Evolutionary conservation across 2,329 filamentous ascomycete genomes (phyloP).

Genomic region (Diaporthe eres): DNA sequence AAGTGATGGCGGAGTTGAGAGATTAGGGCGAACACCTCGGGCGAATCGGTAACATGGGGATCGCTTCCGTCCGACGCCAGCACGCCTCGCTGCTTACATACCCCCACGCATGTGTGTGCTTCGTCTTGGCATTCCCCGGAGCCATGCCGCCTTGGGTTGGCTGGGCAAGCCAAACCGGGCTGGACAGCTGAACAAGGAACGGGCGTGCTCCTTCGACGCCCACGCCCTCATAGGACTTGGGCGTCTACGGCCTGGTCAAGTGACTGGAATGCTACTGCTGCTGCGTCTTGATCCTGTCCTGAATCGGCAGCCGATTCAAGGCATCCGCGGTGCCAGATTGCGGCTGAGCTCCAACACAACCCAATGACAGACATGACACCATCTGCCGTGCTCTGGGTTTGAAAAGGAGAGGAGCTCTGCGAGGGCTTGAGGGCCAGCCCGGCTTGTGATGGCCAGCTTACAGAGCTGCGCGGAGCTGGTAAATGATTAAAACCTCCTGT

Average conservation of each 20-base stretch:
- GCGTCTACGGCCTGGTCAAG: slow-evolving; percentile 16
- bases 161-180: slow-evolving; percentile 11
- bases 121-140: slow-evolving; percentile 18
- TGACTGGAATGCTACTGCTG: slow-evolving; percentile 23
- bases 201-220: background rate
- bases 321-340: slow-evolving; percentile 16
- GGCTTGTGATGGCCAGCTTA: background rate
- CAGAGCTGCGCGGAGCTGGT: background rate
- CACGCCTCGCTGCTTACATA: slow-evolving; percentile 25
- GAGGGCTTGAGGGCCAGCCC: slow-evolving; percentile 9
- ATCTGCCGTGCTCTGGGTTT: slow-evolving; percentile 4
- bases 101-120: slow-evolving; percentile 24
- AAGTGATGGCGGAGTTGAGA: background rate
- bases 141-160: slow-evolving; percentile 28
- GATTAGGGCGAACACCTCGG: slow-evolving; percentile 6
- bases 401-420: background rate
- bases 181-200: slow-evolving; percentile 18
- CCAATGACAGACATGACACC: slow-evolving; percentile 19
- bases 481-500: background rate
- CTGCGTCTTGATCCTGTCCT: background rate
- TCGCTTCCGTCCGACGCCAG: slow-evolving; percentile 20
- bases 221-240: slow-evolving; percentile 8
- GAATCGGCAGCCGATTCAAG: slow-evolving; percentile 14
- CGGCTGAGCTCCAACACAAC: slow-evolving; percentile 26
- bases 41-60: slow-evolving; percentile 11